Conservation (phyloP, 192 early-diverging fungal species). For the Entophlyctis luteolus region DNA sequence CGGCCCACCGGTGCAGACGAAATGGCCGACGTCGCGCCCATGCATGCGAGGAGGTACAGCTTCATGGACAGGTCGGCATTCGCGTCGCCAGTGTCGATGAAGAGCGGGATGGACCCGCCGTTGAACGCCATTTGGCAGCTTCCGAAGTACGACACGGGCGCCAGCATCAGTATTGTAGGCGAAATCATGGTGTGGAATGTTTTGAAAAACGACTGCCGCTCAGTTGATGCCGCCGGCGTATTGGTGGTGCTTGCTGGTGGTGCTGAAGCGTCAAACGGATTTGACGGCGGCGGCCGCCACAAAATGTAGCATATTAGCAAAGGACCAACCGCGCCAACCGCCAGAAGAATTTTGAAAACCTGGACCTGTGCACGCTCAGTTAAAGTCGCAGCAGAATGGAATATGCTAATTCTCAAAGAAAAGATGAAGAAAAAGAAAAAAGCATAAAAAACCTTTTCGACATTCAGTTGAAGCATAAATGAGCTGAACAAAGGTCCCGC, state of each 20-base stretch:
- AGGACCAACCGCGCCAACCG: conserved; percentile 5
- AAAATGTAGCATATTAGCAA: conserved; percentile 1
- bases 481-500: conserved; percentile 22
- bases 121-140: conserved; percentile 24
- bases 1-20: conserved; percentile 7
- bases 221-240: background rate
- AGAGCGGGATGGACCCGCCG: conserved; percentile 17
- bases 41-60: conserved; percentile 9
- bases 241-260: background rate
- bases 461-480: conserved; percentile 9
- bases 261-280: conserved; percentile 9
- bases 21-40: conserved; percentile 1
- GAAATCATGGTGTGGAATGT: conserved; percentile 7
- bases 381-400: too few species aligned
- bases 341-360: conserved; percentile 12
- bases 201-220: background rate
- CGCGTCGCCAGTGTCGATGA: conserved; percentile 18
- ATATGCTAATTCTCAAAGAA: background rate
- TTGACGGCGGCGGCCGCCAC: conserved; percentile 6
- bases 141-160: conserved; percentile 16
- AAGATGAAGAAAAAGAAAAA: background rate
- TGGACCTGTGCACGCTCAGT: conserved; percentile 10
- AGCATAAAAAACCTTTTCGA: conserved; percentile 14
- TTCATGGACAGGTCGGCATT: background rate
- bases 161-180: conserved; percentile 11